Percentiles rank a stretch among this genome's conserved stretches.
phyloP scores from a whole-genome alignment of 495 filamentous ascomycete species.

The Penicillium paradoxum region DNA sequence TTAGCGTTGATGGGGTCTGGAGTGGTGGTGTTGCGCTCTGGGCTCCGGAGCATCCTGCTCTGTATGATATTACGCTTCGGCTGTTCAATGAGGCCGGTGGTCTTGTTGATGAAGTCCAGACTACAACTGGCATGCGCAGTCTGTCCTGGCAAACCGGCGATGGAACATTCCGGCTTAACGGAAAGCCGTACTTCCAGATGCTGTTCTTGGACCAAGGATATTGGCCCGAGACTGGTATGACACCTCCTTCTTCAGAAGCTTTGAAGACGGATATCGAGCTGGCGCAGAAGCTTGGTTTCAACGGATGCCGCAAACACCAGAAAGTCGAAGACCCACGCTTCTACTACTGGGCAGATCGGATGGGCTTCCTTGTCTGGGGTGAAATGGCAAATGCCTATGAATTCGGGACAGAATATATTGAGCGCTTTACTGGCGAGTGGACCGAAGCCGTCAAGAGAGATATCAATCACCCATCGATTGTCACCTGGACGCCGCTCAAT shows the following conservation, averaged over 20 bases:
- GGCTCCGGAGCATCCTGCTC: constrained; percentile 35
- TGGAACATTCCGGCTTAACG: constrained; percentile 37
- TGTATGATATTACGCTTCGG: constrained; percentile 33
- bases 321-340: constrained; percentile 38
- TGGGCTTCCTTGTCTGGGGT: constrained; percentile 38
- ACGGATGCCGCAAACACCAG: constrained; percentile 40
- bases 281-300: constrained; percentile 29
- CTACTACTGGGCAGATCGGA: constrained; percentile 38
- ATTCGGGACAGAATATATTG: constrained; percentile 47
- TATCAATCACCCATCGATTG: constrained; percentile 55
- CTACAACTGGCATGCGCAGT: constrained; percentile 35
- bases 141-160: constrained; percentile 32
- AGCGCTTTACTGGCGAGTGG: constrained; percentile 54
- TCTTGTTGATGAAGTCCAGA: constrained; percentile 27
- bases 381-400: constrained; percentile 44
- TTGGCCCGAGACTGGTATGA: constrained; percentile 35
- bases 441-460: constrained; percentile 50
- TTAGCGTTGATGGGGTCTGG: constrained; percentile 21
- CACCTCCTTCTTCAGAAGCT: constrained; percentile 33
- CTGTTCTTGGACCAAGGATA: constrained; percentile 38
- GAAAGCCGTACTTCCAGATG: constrained; percentile 35
- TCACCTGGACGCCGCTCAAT: constrained; percentile 59
- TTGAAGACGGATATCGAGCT: constrained; percentile 32
- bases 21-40: constrained; percentile 30
- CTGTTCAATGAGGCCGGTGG: constrained; percentile 14